A percentile compares a stretch with the other conserved stretches of the same genome.
Conservation (phyloP, 225 moss, liverwort and hornwort genomes). For the Anthoceros angustus region DNA sequence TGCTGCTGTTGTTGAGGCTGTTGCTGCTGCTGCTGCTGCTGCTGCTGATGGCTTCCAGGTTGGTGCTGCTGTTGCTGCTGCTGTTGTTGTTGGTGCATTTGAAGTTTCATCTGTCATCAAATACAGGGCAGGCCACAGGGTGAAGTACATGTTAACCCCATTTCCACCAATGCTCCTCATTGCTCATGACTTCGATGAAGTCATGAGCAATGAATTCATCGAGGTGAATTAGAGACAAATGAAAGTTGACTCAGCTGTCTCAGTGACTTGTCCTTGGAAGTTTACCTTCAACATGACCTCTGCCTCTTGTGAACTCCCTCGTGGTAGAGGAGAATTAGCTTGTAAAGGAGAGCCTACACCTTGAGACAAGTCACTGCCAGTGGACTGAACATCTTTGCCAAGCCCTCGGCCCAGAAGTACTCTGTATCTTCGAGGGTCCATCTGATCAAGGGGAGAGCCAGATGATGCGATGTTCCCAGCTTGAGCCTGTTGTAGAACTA, state of each 20-base stretch:
- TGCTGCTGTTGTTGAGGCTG: constrained; percentile 17
- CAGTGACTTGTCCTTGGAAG: background rate
- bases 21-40: constrained; percentile 57
- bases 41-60: constrained; percentile 12
- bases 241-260: background rate
- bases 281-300: constrained; percentile 84
- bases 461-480: constrained; percentile 53
- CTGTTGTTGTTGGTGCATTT: constrained; percentile 69
- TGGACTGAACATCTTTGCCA: constrained; percentile 73
- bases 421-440: constrained; percentile 83
- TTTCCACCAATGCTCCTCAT: background rate
- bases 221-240: background rate
- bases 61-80: constrained; percentile 56
- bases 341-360: constrained; percentile 96
- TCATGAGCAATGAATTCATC: background rate
- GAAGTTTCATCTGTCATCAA: constrained; percentile 73
- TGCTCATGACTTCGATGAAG: background rate
- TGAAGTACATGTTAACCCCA: too few relatives aligned
- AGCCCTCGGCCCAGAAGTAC: constrained; percentile 55
- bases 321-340: constrained; percentile 69
- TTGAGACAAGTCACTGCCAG: constrained; percentile 63
- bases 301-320: constrained; percentile 60
- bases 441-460: constrained; percentile 74
- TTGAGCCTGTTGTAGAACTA: constrained; percentile 65
- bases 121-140: constrained; percentile 18